Evolutionary conservation across 306 rosid species (phyloP), one percentile per base, ranked within the genome.

Genomic region (Dicorynia guianensis): DNA sequence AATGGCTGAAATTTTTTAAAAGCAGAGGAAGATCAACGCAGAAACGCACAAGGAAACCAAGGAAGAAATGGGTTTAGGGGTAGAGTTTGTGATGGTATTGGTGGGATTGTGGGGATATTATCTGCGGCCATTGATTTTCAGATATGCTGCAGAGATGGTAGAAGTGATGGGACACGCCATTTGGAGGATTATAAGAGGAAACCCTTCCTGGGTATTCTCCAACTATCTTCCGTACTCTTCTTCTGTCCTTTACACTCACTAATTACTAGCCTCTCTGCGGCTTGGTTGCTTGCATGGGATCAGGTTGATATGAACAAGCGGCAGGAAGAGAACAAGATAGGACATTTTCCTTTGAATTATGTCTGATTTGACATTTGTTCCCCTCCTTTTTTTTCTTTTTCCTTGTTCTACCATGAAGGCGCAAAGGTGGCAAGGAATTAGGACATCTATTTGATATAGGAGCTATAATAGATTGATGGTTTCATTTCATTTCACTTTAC

Each of bases 71-170:
- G 76, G 79, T 19, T 82, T 82, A 4, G 82, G 80, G 40, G 36
- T 13, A 8, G 91, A 77, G 55, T 49, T 82, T 34, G 42, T 48
- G 49, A 33, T 82, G 69, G 74, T 59, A 11, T 5, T 79, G 8
- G 59, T 80, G 30, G 89, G 89, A 33, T 46, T 87, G 18, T 84
- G 82, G 91, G 87, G 82, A 11, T 50, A 57, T 30, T 61, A 67
- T 66, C 11, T 85, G 64, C 47, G 91, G 65, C 89, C 87, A 36
- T 19, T 60, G 74, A 20, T 85, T 71, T 30, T 85, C 48, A 54
- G 17, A 77, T 68, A 43, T 56, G 84, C 80, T 0, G 82, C 47
- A 4, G 80, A 82, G 50, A 67, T 86, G 68, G 64, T 62, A 11
- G 67, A 46, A 12, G 49, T 47, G 7, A 52, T 84, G 43, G 74